Base-by-base conservation (phyloP, 208 protist species). In the Acanthamoeba castellanii region DNA sequence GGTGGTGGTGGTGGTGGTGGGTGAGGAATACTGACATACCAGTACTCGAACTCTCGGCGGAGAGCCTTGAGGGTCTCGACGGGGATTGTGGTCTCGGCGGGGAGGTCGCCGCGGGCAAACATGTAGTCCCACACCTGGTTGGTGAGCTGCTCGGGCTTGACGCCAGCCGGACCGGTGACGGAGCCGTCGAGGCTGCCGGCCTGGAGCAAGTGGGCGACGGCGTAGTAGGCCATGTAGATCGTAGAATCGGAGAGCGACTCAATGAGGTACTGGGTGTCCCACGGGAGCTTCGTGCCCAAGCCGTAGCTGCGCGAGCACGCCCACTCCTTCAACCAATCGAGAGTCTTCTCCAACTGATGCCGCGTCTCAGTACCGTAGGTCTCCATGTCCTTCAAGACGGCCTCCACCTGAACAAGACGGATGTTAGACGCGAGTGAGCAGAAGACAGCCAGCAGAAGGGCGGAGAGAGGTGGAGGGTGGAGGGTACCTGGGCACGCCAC, bases 201-300 rank as follows among this genome's bases (percentile, higher is more conserved):
- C 95, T 99, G 99, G n/a, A 99, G 97, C 47, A 99, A 96, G 90
- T 99, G 99, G 52, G 99, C 98, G 94, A 99, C 98, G 22, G 99
- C 99, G 98, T 99, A 99, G 97, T 99, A 99, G 8, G 99, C 99
- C 99, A 99, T 99, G 98, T 99, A 99, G 97, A 99, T 99, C 42
- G 99, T 99, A 27, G 99, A 99, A 97, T 99, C 99, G 84, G 99
- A 99, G 0, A 99, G 98, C 64, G 99, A 99, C 96, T 99, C 99
- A 95, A 99, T 99, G 22, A 99, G 96, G 97, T 99, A 99, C 93
- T 98, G 96, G 45, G 96, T 30, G 85, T 97, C 96, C 98, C 99
- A 99, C 72, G 99, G 99, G 0, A 99, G 96, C 81, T 98, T 97
- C 66, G 99, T 99, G 76, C 99, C 99, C 8, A 99, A 98, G 81